These are phyloP conservation scores for Pythium sp. DNA, from an alignment of 352 stramenopile genomes.

Conservation along the genomic window DNA sequence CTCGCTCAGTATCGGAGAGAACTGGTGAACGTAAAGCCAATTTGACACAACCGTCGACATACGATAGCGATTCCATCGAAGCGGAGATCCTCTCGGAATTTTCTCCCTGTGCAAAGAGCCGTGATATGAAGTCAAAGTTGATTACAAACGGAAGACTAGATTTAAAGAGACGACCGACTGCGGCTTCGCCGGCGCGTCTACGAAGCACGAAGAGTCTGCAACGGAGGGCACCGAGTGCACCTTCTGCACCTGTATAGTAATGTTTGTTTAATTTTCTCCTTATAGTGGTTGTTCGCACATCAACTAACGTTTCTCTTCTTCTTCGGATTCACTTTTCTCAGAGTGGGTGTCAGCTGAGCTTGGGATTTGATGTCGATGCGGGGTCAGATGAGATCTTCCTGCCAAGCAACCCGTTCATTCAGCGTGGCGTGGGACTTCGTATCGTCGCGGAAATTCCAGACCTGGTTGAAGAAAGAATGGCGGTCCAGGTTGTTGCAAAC, in stretches of 20 bases:
- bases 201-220: constrained; percentile 16
- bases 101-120: constrained; percentile 6
- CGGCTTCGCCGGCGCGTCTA: neutral
- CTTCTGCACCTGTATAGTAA: constrained; percentile 35
- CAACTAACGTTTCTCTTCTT: constrained; percentile 3
- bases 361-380: constrained; percentile 16
- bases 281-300: neutral
- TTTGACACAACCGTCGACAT: neutral
- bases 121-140: neutral
- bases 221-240: constrained; percentile 20
- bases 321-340: neutral
- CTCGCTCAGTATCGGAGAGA: neutral
- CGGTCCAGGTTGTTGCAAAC: constrained; percentile 12
- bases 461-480: constrained; percentile 27
- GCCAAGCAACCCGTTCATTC: constrained; percentile 22
- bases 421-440: constrained; percentile 19
- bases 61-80: constrained; percentile 30
- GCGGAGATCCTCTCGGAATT: constrained; percentile 31
- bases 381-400: constrained; percentile 21
- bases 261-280: constrained; percentile 3
- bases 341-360: constrained; percentile 23
- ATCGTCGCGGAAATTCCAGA: constrained; percentile 27
- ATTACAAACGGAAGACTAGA: neutral
- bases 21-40: neutral
- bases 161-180: neutral